phyloP scores from a whole-genome alignment of 2,329 filamentous ascomycete genomes.

The Aspergillus intermedius region DNA sequence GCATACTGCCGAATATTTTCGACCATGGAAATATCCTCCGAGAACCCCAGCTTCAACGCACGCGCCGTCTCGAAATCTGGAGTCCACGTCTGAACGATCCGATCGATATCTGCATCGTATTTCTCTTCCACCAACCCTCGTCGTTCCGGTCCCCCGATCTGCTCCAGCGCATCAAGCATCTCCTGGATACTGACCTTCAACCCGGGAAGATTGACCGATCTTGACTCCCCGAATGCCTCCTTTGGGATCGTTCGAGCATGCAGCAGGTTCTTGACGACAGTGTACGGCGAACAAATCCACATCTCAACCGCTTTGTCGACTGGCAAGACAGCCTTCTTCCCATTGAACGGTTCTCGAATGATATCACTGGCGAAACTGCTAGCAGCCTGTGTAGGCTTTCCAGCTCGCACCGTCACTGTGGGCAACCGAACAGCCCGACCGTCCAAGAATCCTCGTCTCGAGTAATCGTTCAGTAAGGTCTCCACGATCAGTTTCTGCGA shows the following conservation, averaged over 20 bases:
- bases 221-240: conserved; percentile 48
- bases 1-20: conserved; percentile 37
- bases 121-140: conserved; percentile 50
- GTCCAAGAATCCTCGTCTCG: conserved; percentile 45
- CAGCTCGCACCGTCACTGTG: conserved; percentile 47
- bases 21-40: conserved; percentile 34
- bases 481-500: conserved; percentile 49
- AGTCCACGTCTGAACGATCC: conserved; percentile 56
- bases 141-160: conserved; percentile 51
- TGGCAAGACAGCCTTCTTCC: conserved; percentile 46
- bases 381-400: conserved; percentile 46
- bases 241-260: conserved; percentile 45
- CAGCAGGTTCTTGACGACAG: conserved; percentile 49
- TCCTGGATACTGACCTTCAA: conserved; percentile 53
- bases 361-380: conserved; percentile 49
- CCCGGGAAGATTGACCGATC: conserved; percentile 51
- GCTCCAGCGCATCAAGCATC: conserved; percentile 53
- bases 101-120: conserved; percentile 48
- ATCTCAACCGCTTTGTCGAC: conserved; percentile 47
- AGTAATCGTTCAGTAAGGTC: conserved; percentile 47
- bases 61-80: conserved; percentile 50
- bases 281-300: conserved; percentile 53
- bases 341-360: conserved; percentile 48
- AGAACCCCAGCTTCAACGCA: conserved; percentile 46
- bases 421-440: conserved; percentile 43